Conservation (phyloP, 306 rosid genomes). For the Prinsepia uniflora region DNA sequence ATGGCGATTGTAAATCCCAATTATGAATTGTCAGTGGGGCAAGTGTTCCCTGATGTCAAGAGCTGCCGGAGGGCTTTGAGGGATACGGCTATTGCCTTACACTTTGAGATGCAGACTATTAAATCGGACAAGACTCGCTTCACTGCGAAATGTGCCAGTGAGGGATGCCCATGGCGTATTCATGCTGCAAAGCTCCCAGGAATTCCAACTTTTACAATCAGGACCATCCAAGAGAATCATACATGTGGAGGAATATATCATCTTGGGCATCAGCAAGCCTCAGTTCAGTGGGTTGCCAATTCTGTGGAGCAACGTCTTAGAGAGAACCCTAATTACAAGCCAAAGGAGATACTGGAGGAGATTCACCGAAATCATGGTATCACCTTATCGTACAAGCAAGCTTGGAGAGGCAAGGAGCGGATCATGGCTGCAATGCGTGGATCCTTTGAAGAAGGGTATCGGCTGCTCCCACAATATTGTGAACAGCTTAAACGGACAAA, state of each 20-base stretch:
- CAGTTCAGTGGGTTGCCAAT: constrained; percentile 88
- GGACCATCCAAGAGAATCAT: constrained; percentile 70
- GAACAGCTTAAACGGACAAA: constrained; percentile 78
- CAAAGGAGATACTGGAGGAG: constrained; percentile 89
- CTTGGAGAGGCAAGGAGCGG: constrained; percentile 95
- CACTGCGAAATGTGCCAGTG: constrained; percentile 83
- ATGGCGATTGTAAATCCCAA: constrained; percentile 41
- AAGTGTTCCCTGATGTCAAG: constrained; percentile 87
- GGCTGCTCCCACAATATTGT: constrained; percentile 81
- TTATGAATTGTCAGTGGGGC: constrained; percentile 65
- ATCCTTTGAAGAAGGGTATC: constrained; percentile 85
- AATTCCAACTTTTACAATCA: constrained; percentile 81
- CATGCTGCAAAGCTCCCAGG: constrained; percentile 94
- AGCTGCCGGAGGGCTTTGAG: constrained; percentile 84
- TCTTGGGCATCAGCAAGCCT: constrained; percentile 93
- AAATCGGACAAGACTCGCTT: constrained; percentile 89
- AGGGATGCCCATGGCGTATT: constrained; percentile 93
- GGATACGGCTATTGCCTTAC: constrained; percentile 81
- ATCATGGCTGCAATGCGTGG: constrained; percentile 96
- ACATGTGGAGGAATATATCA: constrained; percentile 78
- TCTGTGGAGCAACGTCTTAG: constrained; percentile 75
- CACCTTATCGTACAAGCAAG: constrained; percentile 83
- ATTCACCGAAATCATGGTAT: constrained; percentile 84
- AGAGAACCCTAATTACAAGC: constrained; percentile 83
- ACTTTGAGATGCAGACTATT: constrained; percentile 83